Evolutionary conservation across 257 asterid species (phyloP).

Genomic region (Forsythia suspensa): DNA sequence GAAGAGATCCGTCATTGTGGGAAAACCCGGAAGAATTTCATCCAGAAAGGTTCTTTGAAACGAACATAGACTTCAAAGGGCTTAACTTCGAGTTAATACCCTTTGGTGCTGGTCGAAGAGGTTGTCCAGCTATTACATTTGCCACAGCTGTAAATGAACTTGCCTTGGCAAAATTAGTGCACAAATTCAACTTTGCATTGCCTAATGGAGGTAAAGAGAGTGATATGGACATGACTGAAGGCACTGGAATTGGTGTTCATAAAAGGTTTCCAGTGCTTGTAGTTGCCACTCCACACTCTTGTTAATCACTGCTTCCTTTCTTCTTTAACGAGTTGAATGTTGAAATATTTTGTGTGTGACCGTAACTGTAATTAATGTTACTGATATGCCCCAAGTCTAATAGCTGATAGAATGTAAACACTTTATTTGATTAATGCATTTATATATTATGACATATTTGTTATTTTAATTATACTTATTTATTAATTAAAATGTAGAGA

Average conservation of each 20-base stretch:
- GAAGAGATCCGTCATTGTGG: slow-evolving; percentile 29
- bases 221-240: slow-evolving; percentile 26
- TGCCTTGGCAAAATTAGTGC: slow-evolving; percentile 21
- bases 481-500: too few relatives aligned
- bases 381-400: too few relatives aligned
- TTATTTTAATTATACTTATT: too few relatives aligned
- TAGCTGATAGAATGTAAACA: too few relatives aligned
- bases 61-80: background rate
- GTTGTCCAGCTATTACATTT: slow-evolving; percentile 27
- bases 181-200: slow-evolving; percentile 20
- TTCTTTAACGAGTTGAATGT: too few relatives aligned
- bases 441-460: too few relatives aligned
- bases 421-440: too few relatives aligned
- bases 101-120: slow-evolving; percentile 34
- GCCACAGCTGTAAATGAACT: slow-evolving; percentile 15
- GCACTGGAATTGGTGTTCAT: slow-evolving; percentile 1
- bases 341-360: too few relatives aligned
- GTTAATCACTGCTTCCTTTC: background rate
- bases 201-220: slow-evolving; percentile 14
- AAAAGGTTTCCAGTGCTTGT: slow-evolving; percentile 19
- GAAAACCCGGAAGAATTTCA: slow-evolving; percentile 22
- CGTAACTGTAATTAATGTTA: too few relatives aligned
- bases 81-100: slow-evolving; percentile 25
- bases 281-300: slow-evolving; percentile 8
- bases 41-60: slow-evolving; percentile 30